Evolutionary conservation across 139 green algal genomes (phyloP), one percentile per base, ranked within the genome.

Genomic region (Coelastrella sp.): DNA sequence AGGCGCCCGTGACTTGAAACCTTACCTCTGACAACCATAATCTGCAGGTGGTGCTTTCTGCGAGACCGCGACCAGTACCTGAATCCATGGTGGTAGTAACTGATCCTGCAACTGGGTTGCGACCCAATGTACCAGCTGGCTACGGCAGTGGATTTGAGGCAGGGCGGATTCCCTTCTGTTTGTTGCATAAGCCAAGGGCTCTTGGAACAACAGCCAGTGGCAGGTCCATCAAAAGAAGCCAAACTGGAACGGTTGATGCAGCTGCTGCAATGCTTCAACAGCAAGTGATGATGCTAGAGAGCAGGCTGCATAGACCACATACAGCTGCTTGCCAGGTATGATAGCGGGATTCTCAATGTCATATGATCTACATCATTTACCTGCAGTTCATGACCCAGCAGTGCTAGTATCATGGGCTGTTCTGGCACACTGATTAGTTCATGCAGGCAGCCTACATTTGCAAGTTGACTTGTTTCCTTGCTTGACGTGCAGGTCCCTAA

Each of bases 111-210:
- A 30, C 50, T 34, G 71, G 75, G 23, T 50, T 93, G 13, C 79
- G 87, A 25, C 86, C 87, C 15, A 72, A 74, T 51, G 74, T 93
- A 64, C 90, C 90, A 17, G 88, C 88, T 1, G 90, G 90, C 25
- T 93, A 91, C 57, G 90, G 90, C 75, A 89, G 69, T 35, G 90
- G 90, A 45, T 93, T 93, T 79, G 88, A 91, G 37, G 67, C 40
- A n/a, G 79, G 79, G 23, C 72, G 79, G 25, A 64, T 88, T 13
- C 72, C 79, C 0, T 69, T 41, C 19, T 23, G 35, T 9, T 8
- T 72, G 53, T 45, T 82, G 35, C 53, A 82, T 45, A 53, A 71
- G 34, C 51, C 75, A 0, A 38, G 38, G 51, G 53, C 21, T 11
- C 32, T 64, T n/a, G 53, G 23, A 51, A 30, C 48, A 15, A 38